Evolutionary conservation across 2,329 filamentous ascomycete species (phyloP).

Genomic region (Nothophaeocryptopus gaeumannii): DNA sequence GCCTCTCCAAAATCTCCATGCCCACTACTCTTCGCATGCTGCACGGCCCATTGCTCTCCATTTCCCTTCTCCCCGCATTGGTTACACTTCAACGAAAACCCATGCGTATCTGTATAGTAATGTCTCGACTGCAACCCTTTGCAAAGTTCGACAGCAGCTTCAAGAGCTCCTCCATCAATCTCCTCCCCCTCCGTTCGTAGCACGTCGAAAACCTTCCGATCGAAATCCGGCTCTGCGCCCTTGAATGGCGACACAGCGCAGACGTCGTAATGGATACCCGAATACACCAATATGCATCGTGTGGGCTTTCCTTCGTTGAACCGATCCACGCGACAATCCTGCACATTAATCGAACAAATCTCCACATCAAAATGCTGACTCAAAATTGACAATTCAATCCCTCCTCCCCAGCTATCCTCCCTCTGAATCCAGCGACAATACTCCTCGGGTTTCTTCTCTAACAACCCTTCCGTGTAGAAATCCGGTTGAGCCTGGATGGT

Average conservation of each 20-base stretch:
- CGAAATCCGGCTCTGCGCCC: slow-evolving; percentile 66
- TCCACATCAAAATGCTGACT: slow-evolving; percentile 82
- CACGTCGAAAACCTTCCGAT: slow-evolving; percentile 71
- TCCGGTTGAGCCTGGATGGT: slow-evolving; percentile 72
- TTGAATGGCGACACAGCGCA: slow-evolving; percentile 70
- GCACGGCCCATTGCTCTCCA: slow-evolving; percentile 61
- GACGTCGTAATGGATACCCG: slow-evolving; percentile 89
- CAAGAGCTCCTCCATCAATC: slow-evolving; percentile 53
- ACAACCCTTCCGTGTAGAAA: slow-evolving; percentile 70
- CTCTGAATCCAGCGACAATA: slow-evolving; percentile 82
- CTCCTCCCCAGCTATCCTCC: slow-evolving; percentile 83
- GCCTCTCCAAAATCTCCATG: slow-evolving; percentile 55
- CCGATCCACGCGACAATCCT: slow-evolving; percentile 63
- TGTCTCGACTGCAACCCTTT: slow-evolving; percentile 64
- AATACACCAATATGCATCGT: slow-evolving; percentile 81
- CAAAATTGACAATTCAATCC: slow-evolving; percentile 82
- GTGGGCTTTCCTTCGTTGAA: slow-evolving; percentile 72
- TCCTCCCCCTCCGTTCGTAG: slow-evolving; percentile 34
- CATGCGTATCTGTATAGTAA: slow-evolving; percentile 86
- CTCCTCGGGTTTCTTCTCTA: slow-evolving; percentile 66
- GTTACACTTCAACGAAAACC: slow-evolving; percentile 76
- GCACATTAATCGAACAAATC: slow-evolving; percentile 79
- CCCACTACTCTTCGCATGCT: slow-evolving; percentile 61
- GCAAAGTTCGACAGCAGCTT: slow-evolving; percentile 57
- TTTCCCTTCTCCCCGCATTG: slow-evolving; percentile 66